Evolutionary conservation across 164 flowering plant genomes (phyloP).

Genomic region (Houttuynia cordata): DNA sequence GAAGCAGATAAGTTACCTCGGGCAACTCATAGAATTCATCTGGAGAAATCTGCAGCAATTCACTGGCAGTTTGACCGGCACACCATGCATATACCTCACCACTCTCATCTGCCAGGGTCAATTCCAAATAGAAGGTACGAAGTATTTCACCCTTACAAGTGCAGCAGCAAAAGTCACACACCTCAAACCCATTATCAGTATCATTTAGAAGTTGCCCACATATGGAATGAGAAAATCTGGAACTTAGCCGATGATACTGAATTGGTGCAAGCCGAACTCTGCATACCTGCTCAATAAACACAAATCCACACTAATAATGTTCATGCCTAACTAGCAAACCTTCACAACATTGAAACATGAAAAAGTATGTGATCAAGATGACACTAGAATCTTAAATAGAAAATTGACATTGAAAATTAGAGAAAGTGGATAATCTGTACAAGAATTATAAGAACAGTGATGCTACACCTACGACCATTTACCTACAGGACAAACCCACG

Average conservation of each 20-base stretch:
- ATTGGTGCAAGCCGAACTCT: conserved; percentile 60
- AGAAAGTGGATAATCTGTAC: neutral
- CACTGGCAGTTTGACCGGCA: conserved; percentile 68
- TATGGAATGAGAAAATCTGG: conserved; percentile 43
- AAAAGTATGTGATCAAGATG: neutral
- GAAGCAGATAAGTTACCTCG: conserved; percentile 37
- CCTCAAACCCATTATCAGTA: conserved; percentile 22
- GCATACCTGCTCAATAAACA: conserved; percentile 42
- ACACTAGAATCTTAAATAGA: neutral
- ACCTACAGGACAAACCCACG: no score
- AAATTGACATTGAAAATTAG: neutral
- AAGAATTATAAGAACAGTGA: no score
- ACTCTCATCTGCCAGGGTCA: conserved; percentile 65
- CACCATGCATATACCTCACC: conserved; percentile 72
- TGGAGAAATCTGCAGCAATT: conserved; percentile 83
- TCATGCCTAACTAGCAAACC: neutral
- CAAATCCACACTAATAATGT: neutral
- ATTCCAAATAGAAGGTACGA: conserved; percentile 50
- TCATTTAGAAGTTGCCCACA: conserved; percentile 65
- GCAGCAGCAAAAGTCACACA: conserved; percentile 56
- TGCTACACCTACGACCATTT: no score
- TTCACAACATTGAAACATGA: no score
- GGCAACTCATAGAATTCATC: conserved; percentile 67
- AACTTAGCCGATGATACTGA: conserved; percentile 42
- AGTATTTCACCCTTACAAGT: conserved; percentile 37